A percentile compares a stretch with the other conserved stretches of the same genome.
These are phyloP conservation scores for Thielaviopsis musarum DNA, from an alignment of 2,329 filamentous ascomycete species.

Conservation along the genomic window DNA sequence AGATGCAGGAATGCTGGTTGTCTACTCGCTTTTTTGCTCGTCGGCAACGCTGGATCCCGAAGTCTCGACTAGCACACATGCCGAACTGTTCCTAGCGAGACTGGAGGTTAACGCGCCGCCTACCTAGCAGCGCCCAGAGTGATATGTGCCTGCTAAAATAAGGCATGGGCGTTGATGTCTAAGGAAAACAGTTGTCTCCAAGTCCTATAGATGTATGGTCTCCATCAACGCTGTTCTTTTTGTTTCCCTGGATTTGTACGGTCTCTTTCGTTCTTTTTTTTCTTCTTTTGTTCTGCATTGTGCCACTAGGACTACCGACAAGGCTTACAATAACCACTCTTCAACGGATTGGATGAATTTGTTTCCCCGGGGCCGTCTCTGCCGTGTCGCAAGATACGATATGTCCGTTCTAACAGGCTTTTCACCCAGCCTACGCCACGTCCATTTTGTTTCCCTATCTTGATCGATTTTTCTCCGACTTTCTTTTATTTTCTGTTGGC, in stretches of 20 bases:
- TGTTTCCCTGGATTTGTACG: not conserved
- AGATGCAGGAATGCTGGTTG: not conserved
- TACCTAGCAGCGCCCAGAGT: not conserved
- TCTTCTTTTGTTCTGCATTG: not conserved
- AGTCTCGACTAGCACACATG: not conserved
- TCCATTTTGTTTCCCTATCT: not conserved
- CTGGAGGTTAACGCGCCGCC: not conserved
- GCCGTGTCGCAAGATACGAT: not conserved
- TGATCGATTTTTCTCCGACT: not conserved
- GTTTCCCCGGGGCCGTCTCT: not conserved
- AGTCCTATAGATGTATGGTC: not conserved
- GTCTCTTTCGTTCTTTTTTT: not conserved
- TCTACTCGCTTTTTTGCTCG: not conserved
- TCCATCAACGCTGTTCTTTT: not conserved
- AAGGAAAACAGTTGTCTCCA: not conserved
- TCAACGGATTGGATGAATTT: not conserved
- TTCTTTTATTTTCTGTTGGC: not conserved
- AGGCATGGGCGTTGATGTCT: not conserved
- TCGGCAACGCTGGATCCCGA: not conserved
- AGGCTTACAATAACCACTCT: not conserved
- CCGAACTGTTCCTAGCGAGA: not conserved
- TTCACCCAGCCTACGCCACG: not conserved
- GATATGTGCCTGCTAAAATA: not conserved
- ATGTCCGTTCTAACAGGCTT: not conserved
- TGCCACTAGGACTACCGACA: not conserved